Base-by-base conservation (phyloP, 225 moss, liverwort and hornwort genomes). In the Anthoceros angustus region DNA sequence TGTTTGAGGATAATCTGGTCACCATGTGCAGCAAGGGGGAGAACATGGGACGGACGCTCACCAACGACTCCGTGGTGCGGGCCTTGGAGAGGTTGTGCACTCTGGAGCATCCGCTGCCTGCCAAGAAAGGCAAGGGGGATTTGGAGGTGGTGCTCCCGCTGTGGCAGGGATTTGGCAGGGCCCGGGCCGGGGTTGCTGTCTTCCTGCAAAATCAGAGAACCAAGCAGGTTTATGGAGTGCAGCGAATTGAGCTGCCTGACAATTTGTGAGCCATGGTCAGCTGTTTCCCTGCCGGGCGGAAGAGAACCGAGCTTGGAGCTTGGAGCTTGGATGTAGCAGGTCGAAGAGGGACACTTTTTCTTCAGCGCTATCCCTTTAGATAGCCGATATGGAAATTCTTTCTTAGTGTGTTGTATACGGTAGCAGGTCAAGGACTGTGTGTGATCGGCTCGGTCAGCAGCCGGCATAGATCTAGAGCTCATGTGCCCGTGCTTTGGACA, bases 41-140 rank as follows among this genome's bases (percentile, higher is more conserved):
- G 72, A 95, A 95, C 66, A 81, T 73, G 71, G 94, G 94, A 41
- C 80, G 81, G 41, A 70, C 80, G 46, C 82, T 95, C 40, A 86
- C 82, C 48, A 91, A 88, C 67, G 94, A 95, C 42, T 95, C 76
- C 74, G 88, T 95, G 45, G 94, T 95, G 21, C 81, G 77, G 64
- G 86, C 87, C 6, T 69, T 95, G 70, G 88, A 86, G 79, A 95
- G 76, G 71, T 88, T 85, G n/a, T 95, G 88, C 64, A 76, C 86
- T 49, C 75, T 88, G 64, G 70, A 77, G 61, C 80, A 88, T 32
- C 32, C 68, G 55, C 82, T 80, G 79, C 77, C 88, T 69, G 81
- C 88, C 26, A 95, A 86, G 77, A 95, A 90, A 75, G 26, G 66
- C n/a, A 73, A 67, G 26, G 32, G 32, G 32, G 76, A 70, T 63